Percentiles rank a stretch among this genome's conserved stretches.
Conservation (phyloP, 805 yeast species). For the Pichia californica region DNA sequence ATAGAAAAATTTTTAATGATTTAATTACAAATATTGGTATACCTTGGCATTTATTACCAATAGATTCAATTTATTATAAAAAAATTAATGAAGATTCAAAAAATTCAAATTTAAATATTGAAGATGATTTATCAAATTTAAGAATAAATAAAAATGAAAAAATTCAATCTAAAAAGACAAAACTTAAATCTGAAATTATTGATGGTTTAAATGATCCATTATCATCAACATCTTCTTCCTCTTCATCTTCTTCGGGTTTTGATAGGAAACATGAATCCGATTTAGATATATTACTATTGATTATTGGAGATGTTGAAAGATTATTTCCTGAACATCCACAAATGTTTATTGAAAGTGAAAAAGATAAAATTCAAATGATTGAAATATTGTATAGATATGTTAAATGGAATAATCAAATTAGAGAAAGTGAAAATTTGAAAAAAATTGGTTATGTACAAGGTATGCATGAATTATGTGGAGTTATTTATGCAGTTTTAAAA, state of each 20-base stretch:
- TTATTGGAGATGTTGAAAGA: conserved; percentile 47
- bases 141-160: background rate
- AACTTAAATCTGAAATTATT: conserved; percentile 2
- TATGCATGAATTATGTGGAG: conserved; percentile 46
- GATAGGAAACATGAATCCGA: conserved; percentile 23
- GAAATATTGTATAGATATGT: conserved; percentile 44
- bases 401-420: conserved; percentile 31
- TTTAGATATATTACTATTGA: conserved; percentile 34
- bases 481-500: conserved; percentile 36
- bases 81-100: conserved; percentile 12
- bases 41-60: conserved; percentile 30
- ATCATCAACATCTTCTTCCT: background rate
- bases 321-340: conserved; percentile 39
- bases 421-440: conserved; percentile 1
- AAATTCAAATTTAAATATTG: background rate
- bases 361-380: conserved; percentile 29
- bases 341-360: conserved; percentile 24
- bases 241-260: background rate
- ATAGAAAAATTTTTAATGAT: conserved; percentile 15
- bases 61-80: conserved; percentile 19
- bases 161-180: conserved; percentile 4
- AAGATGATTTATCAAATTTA: conserved; percentile 8
- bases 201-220: conserved; percentile 10
- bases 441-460: conserved; percentile 40
- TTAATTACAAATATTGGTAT: conserved; percentile 23